Evolutionary conservation across 768 basidiomycete genomes (phyloP), one percentile per base, ranked within the genome.

Genomic region (Kwoniella sp.): DNA sequence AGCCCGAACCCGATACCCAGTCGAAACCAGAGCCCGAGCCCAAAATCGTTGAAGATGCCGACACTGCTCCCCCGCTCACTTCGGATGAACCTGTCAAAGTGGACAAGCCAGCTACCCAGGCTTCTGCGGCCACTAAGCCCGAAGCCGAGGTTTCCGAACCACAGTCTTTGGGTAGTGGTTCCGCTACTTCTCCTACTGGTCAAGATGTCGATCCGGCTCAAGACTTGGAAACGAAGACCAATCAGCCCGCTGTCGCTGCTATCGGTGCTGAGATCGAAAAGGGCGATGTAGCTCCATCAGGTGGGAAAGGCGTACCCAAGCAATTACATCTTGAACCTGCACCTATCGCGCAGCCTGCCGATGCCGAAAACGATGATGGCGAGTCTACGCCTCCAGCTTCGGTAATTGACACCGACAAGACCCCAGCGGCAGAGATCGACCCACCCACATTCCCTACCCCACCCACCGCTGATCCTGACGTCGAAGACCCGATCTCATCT

Each of bases 311-410:
- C 9, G 56, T 20, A 4, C 68, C 75, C 0, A 47, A 71, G 31
- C 75, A 77, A 38, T 57, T 73, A n/a, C 61, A 71, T 2, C 25
- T 77, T 30, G 75, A 77, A 47, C 73, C 75, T 2, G 73, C 69
- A 0, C 73, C 75, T 5, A 73, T 77, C 30, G 65, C 73, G 55
- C 73, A 77, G 45, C 69, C 71, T 0, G 70, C 60, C 9, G 48
- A 55, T 3, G 28, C 30, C 34, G 20, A 45, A 25, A 50, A 45
- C 20, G 52, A 60, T 28, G 38, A 55, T 41, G 22, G 20, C 41
- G 41, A 45, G 17, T 9, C 41, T 17, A 45, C 41, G 9, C 41
- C 41, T 8, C 41, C 41, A 45, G 41, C 41, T 20, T 45, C 41
- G 20, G 41, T 3, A 17, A 7, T 45, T 20, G 52, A 48, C n/a